These are phyloP conservation scores for Eudorina sp. DNA, from an alignment of 139 green algal species.

Conservation along the genomic window DNA sequence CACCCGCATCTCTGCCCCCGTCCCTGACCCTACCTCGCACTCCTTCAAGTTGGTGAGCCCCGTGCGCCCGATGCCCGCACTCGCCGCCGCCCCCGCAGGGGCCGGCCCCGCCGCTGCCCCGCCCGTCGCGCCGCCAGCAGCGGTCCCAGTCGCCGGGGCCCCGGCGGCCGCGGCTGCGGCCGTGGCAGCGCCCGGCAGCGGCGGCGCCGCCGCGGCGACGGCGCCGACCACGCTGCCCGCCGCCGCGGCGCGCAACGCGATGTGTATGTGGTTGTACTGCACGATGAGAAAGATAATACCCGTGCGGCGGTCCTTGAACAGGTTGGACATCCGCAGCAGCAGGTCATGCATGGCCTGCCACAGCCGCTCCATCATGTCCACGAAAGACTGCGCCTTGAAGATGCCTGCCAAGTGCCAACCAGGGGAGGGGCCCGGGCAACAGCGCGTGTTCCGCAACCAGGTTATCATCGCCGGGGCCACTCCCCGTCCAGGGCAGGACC, in stretches of 20 bases:
- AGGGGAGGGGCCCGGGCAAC: too few relatives aligned
- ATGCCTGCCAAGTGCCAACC: too few relatives aligned
- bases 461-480: too few relatives aligned
- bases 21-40: slow-evolving; percentile 75
- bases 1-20: too few relatives aligned
- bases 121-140: neutral
- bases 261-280: slow-evolving; percentile 90
- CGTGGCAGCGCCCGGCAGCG: neutral
- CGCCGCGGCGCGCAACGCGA: slow-evolving; percentile 59
- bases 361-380: slow-evolving; percentile 71
- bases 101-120: neutral
- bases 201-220: neutral
- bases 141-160: neutral
- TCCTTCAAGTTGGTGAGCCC: slow-evolving; percentile 81
- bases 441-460: too few relatives aligned
- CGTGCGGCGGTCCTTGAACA: slow-evolving; percentile 68
- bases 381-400: slow-evolving; percentile 70
- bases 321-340: slow-evolving; percentile 74
- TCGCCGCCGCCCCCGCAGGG: neutral
- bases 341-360: slow-evolving; percentile 72
- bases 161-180: neutral
- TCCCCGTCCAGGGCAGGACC: too few relatives aligned
- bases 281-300: slow-evolving; percentile 95
- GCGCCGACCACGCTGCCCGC: neutral
- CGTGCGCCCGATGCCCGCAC: slow-evolving; percentile 65